phyloP scores from a whole-genome alignment of 352 stramenopile genomes.

The Phytophthora macrochlamydospora region DNA sequence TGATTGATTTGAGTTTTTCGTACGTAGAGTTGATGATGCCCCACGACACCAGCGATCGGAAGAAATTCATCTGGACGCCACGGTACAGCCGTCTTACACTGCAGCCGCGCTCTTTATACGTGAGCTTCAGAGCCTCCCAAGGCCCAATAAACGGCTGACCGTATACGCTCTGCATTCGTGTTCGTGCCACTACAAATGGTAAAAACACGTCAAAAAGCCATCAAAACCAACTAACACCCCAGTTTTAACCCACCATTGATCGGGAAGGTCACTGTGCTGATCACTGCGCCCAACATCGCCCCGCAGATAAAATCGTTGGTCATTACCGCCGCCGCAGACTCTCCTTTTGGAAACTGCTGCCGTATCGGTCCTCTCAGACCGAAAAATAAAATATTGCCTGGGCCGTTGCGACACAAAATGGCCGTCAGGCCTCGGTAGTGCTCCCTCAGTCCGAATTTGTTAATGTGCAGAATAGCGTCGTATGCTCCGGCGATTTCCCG shows the following conservation, averaged over 20 bases:
- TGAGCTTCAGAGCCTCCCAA: slow-evolving; percentile 61
- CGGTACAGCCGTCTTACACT: slow-evolving; percentile 76
- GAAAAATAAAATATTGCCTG: slow-evolving; percentile 88
- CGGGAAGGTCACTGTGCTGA: slow-evolving; percentile 87
- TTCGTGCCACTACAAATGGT: slow-evolving; percentile 59
- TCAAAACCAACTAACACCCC: not conserved
- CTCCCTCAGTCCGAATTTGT: slow-evolving; percentile 78
- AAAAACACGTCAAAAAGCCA: slow-evolving; percentile 5
- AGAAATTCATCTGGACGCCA: slow-evolving; percentile 90
- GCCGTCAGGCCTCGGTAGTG: slow-evolving; percentile 82
- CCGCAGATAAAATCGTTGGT: slow-evolving; percentile 86
- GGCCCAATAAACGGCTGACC: slow-evolving; percentile 64
- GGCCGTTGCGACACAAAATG: slow-evolving; percentile 86
- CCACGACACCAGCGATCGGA: slow-evolving; percentile 86
- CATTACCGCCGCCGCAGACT: slow-evolving; percentile 51
- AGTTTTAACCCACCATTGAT: slow-evolving; percentile 64
- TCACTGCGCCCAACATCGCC: slow-evolving; percentile 79
- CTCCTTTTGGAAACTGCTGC: slow-evolving; percentile 57
- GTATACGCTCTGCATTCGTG: slow-evolving; percentile 86
- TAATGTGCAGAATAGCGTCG: slow-evolving; percentile 80
- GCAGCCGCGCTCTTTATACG: slow-evolving; percentile 72
- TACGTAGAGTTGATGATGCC: slow-evolving; percentile 92
- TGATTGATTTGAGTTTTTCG: slow-evolving; percentile 85
- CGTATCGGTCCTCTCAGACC: slow-evolving; percentile 78
- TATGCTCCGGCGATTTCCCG: slow-evolving; percentile 73